Base-by-base conservation (phyloP, 1,139 yeast species). In the Taphrina betulina region DNA sequence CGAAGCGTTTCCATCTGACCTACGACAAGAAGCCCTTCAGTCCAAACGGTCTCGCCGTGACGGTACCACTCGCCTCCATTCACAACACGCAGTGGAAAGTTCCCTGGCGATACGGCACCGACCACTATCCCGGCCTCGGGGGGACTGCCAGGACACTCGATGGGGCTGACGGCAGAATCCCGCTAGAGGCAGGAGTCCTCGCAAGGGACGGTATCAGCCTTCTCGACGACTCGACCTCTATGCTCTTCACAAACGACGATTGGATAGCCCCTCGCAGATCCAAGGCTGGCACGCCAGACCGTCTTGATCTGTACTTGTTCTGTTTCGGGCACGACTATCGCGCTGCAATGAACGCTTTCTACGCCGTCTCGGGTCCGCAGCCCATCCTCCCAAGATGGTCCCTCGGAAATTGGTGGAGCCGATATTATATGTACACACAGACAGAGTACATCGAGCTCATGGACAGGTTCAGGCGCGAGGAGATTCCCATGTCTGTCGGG, bases 341-440 rank as follows among this genome's bases (percentile, higher is more conserved):
- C 31, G 45, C 28, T 24, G 45, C 45, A 26, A 20, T 41, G 23
- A 26, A 29, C 22, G 45, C 45, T 14, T 26, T 41, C 16, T 41
- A 41, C 17, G 45, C 45, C 45, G 28, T 41, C 34, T 41, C 45
- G 14, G 45, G 45, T 41, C 23, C 23, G 7, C 45, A 41, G 45
- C 45, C 45, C 2, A 22, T 41, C 26, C 28, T 41, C 10, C 45
- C 45, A 10, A 31, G 45, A 22, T 41, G 45, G 45, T 31, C 45
- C 8, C 17, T 41, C 14, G 45, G 45, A 12, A 41, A 41, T 34
- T 41, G 45, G 45, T 41, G 45, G 45, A 22, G 31, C 16, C 45
- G 45, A 17, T 41, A 41, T n/a, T 24, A 41, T 41, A 31, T 34
- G n/a, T 41, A 41, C 45, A 41, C 3, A 22, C 17, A 26, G 28